These are phyloP conservation scores for Penicillium oxalicum DNA, from an alignment of 2,329 filamentous ascomycete species.

Conservation along the genomic window DNA sequence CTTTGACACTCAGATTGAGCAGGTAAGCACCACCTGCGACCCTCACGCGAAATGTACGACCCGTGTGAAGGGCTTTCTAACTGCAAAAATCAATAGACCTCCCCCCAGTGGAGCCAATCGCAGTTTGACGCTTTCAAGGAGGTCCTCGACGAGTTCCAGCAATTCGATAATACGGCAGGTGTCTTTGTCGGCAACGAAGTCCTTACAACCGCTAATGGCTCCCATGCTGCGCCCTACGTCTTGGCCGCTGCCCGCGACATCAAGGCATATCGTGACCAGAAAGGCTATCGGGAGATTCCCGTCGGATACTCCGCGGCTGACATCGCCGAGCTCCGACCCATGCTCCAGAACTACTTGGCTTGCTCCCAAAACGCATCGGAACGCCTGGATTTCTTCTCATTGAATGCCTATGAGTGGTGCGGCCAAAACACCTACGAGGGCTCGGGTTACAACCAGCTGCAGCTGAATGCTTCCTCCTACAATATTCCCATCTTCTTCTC, in stretches of 20 bases:
- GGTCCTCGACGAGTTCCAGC: constrained; percentile 71
- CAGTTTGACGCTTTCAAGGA: constrained; percentile 63
- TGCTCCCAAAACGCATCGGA: constrained; percentile 64
- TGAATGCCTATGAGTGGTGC: constrained; percentile 84
- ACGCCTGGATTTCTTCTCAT: constrained; percentile 72
- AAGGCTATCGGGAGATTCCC: constrained; percentile 74
- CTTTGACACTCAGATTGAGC: constrained; percentile 41
- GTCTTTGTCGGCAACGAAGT: constrained; percentile 90
- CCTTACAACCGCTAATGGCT: constrained; percentile 47
- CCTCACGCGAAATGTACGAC: no score
- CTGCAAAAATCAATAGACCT: constrained; percentile 35
- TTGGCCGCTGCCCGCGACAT: constrained; percentile 76
- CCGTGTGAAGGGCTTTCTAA: no score
- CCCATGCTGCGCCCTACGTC: constrained; percentile 70
- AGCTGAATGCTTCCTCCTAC: constrained; percentile 62
- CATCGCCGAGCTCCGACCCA: constrained; percentile 62
- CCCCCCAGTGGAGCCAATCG: constrained; percentile 65
- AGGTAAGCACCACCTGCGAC: constrained; percentile 25
- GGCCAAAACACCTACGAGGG: constrained; percentile 50
- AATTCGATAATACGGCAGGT: constrained; percentile 73
- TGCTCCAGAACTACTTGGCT: constrained; percentile 68
- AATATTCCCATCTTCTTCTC: constrained; percentile 86
- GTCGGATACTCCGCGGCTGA: constrained; percentile 85
- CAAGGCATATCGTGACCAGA: constrained; percentile 70
- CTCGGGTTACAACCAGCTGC: constrained; percentile 65